Base-by-base conservation (phyloP, 2,329 filamentous ascomycete genomes). In the Parastagonospora nodorum region DNA sequence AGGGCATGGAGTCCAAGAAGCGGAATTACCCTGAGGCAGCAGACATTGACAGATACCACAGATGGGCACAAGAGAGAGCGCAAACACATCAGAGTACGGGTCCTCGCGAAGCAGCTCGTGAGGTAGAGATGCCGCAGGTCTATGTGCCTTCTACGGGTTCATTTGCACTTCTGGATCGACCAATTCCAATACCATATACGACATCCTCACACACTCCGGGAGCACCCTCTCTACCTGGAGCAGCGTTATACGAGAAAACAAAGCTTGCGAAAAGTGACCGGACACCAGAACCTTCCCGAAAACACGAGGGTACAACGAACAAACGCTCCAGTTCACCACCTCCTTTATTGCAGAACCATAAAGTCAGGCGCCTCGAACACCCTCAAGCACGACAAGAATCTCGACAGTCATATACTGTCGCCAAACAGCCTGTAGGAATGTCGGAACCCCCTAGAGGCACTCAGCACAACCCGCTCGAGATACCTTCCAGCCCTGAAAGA, bases 401-500 rank as follows among this genome's bases (percentile, higher is more conserved):
- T 4, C 9, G 19, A 39, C 16, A 39, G 16, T 8, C 33, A 36
- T 15, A 6, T n/a, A 4, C 11, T n/a, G 33, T 9, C 9, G n/a
- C 7, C 8, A 16, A 24, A 14, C 10, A 24, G 29, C 16, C 32
- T 28, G 12, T 28, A 37, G 31, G 19, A n/a, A 9, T n/a, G 27
- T n/a, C 30, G 19, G 9, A 4, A 8, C 15, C 10, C 38, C 15
- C 37, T 14, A 37, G 30, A 10, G 62, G 60, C 8, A 57, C 57
- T 8, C 55, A 60, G 24, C 9, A 50, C 12, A 48, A 58, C 15
- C 50, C 57, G 29, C 15, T 56, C 8, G 50, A 62, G 28, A 59
- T 61, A 5, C 37, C 45, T 3, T 52, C 59, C 4, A 64, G 54
- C 15, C 60, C 62, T 8, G 57, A 61, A 31, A 37, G 28, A 9